These are phyloP conservation scores for Juncus inflexus DNA, from an alignment of 176 grass and related monocot species.

Conservation along the genomic window DNA sequence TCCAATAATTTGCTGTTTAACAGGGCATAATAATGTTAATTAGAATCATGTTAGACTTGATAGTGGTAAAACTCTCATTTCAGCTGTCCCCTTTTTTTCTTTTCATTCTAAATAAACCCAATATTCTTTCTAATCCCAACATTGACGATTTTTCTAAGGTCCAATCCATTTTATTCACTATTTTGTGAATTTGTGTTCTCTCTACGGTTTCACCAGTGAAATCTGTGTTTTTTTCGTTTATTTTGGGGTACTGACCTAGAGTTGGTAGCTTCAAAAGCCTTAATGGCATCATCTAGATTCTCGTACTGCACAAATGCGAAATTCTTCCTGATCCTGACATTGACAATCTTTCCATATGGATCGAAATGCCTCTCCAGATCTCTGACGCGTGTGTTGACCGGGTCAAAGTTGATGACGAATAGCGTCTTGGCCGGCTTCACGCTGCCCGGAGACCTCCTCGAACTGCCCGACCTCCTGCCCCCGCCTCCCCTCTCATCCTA, in stretches of 20 bases:
- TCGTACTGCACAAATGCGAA: conserved; percentile 97
- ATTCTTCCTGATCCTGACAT: conserved; percentile 89
- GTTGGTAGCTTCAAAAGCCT: conserved; percentile 84
- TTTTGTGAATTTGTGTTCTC: neutral
- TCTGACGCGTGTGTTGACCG: conserved; percentile 78
- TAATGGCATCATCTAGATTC: conserved; percentile 78
- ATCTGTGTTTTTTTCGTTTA: no score
- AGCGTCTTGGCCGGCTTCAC: conserved; percentile 79
- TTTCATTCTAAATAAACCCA: no score
- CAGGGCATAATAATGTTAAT: conserved; percentile 8
- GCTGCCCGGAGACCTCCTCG: conserved; percentile 64
- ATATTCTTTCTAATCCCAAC: neutral
- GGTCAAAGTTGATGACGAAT: conserved; percentile 99
- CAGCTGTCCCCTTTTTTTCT: no score
- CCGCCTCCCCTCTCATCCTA: conserved; percentile 40
- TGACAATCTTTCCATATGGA: conserved; percentile 72
- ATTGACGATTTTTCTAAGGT: neutral
- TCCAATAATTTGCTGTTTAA: conserved; percentile 74
- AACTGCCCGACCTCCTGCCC: conserved; percentile 50
- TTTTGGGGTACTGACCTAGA: conserved; percentile 35
- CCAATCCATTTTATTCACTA: conserved; percentile 11
- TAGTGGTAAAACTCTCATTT: neutral
- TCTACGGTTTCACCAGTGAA: conserved; percentile 12
- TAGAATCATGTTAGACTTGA: neutral
- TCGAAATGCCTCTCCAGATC: conserved; percentile 94